phyloP scores from a whole-genome alignment of 371 early-diverging fungal genomes.

The Syncephalastrum sp. region DNA sequence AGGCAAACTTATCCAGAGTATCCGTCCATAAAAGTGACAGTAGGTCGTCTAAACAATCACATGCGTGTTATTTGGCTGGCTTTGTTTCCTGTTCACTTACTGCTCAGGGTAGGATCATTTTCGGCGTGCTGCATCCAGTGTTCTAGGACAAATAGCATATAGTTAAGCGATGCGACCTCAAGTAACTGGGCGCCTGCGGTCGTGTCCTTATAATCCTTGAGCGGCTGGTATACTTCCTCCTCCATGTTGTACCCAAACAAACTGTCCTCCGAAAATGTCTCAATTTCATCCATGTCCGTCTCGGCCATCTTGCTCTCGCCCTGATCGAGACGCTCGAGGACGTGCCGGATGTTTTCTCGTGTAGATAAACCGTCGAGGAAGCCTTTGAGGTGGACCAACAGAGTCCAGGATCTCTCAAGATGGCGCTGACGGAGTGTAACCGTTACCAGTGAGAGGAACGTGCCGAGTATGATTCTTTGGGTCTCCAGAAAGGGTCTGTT shows the following conservation, averaged over 20 bases:
- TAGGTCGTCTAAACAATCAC: conserved; percentile 9
- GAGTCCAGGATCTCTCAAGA: conserved; percentile 44
- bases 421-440: conserved; percentile 51
- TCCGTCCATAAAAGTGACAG: conserved; percentile 43
- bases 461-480: conserved; percentile 47
- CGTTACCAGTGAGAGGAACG: conserved; percentile 46
- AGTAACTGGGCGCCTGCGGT: conserved; percentile 36
- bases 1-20: conserved; percentile 43
- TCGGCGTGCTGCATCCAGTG: conserved; percentile 34
- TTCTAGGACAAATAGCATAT: conserved; percentile 34
- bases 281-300: conserved; percentile 50
- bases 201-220: conserved; percentile 27
- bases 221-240: conserved; percentile 41
- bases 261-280: conserved; percentile 47
- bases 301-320: conserved; percentile 42
- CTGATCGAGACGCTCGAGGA: conserved; percentile 14
- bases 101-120: conserved; percentile 18
- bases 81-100: conserved; percentile 13
- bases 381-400: conserved; percentile 41
- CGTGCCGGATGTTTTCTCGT: not conserved
- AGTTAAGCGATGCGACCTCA: conserved; percentile 41
- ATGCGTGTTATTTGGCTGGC: not conserved
- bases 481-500: conserved; percentile 13
- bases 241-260: conserved; percentile 47
- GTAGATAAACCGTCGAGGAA: conserved; percentile 42